Conservation (phyloP, 352 stramenopile species). For the Pythium biforme region DNA sequence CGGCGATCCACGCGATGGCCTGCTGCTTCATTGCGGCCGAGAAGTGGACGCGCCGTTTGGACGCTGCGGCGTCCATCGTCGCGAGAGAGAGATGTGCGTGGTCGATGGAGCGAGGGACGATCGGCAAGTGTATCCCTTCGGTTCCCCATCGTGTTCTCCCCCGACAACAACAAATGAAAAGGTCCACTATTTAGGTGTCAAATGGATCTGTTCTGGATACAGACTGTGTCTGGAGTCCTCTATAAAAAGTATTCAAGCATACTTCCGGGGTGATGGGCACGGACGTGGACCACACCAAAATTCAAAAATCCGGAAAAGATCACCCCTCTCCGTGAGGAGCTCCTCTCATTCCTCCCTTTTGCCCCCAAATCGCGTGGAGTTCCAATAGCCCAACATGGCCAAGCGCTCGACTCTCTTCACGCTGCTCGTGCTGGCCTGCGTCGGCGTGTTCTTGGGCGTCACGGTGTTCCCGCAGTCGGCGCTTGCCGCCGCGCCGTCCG, state of each 20-base stretch:
- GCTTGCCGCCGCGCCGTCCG: slow-evolving; percentile 31
- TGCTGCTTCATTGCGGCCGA: slow-evolving; percentile 28
- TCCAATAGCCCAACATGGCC: slow-evolving; percentile 9
- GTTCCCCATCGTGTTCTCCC: background rate
- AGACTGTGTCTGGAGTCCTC: slow-evolving; percentile 1
- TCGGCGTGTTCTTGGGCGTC: slow-evolving; percentile 35
- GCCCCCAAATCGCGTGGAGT: background rate
- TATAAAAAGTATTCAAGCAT: background rate
- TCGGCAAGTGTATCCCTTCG: slow-evolving; percentile 16
- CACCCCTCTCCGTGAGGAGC: background rate
- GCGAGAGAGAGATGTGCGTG: slow-evolving; percentile 2
- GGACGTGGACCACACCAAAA: slow-evolving; percentile 15
- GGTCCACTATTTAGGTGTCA: slow-evolving; percentile 5
- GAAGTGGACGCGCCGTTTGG: slow-evolving; percentile 25
- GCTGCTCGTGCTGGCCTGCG: slow-evolving; percentile 30
- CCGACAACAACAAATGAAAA: background rate
- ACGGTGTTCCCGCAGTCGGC: slow-evolving; percentile 22
- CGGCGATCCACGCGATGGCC: slow-evolving; percentile 28
- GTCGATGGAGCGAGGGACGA: background rate
- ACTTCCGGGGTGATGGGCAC: slow-evolving; percentile 6
- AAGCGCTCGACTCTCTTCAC: slow-evolving; percentile 25
- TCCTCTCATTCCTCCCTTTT: slow-evolving; percentile 1
- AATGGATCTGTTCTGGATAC: slow-evolving; percentile 12
- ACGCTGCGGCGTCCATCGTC: background rate
- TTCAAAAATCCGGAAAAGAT: slow-evolving; percentile 12